These are phyloP conservation scores for Trichoderma atroviride DNA, from an alignment of 2,329 filamentous ascomycete species.

Conservation along the genomic window DNA sequence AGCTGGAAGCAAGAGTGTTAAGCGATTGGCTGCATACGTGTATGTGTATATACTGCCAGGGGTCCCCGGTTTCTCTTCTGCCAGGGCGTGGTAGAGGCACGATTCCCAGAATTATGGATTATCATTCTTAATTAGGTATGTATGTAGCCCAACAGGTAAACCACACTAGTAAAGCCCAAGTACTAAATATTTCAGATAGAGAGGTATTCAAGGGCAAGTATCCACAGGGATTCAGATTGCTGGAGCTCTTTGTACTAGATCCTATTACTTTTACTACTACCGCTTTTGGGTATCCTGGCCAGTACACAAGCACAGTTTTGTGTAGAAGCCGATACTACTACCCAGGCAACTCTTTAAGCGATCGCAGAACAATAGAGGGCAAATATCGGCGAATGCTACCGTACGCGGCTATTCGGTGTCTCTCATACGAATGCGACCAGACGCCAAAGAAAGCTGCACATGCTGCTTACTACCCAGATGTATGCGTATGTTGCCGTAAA, in stretches of 20 bases:
- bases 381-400: neutral
- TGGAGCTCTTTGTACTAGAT: neutral
- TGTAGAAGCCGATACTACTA: neutral
- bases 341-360: neutral
- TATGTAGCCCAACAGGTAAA: neutral
- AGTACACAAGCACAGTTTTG: neutral
- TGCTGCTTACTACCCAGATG: neutral
- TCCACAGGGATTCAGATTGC: neutral
- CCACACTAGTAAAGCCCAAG: neutral
- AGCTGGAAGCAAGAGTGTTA: neutral
- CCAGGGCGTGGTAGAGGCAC: neutral
- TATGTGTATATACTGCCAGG: neutral
- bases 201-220: neutral
- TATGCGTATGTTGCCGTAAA: neutral
- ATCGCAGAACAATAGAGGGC: neutral
- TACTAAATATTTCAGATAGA: neutral
- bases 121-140: neutral
- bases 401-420: neutral
- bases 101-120: neutral
- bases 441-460: neutral
- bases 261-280: neutral
- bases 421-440: neutral
- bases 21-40: neutral
- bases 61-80: neutral
- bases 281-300: neutral